These are phyloP conservation scores for Ganoderma meredithae DNA, from an alignment of 1,284 basidiomycete species.

Conservation along the genomic window DNA sequence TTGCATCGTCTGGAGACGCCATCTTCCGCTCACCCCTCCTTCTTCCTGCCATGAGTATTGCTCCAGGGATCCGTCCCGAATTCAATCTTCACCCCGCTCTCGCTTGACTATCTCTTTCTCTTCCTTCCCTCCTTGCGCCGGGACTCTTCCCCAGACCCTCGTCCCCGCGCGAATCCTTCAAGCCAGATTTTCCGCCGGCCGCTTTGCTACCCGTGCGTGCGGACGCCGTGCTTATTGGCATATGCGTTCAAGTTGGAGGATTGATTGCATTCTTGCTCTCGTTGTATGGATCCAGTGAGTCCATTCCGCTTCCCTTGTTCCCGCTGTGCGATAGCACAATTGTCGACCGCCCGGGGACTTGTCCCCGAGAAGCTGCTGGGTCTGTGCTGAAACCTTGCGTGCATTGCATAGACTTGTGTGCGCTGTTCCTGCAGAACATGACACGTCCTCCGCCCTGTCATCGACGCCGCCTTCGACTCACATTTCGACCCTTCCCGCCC, in stretches of 20 bases:
- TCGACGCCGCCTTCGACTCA: background rate
- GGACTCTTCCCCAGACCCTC: conserved; percentile 3
- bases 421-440: conserved; percentile 22
- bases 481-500: background rate
- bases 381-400: background rate
- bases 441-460: conserved; percentile 3
- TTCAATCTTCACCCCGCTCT: background rate
- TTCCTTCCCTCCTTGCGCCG: background rate
- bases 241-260: conserved; percentile 28
- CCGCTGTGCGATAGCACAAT: background rate
- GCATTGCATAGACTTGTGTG: conserved; percentile 18
- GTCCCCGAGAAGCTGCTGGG: background rate
- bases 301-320: background rate
- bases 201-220: conserved; percentile 8
- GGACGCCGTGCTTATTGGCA: conserved; percentile 29
- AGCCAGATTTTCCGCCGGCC: conserved; percentile 5
- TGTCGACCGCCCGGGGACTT: background rate
- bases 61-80: conserved; percentile 20
- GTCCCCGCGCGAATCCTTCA: background rate
- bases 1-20: conserved; percentile 4
- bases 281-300: conserved; percentile 24
- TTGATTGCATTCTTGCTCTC: conserved; percentile 21
- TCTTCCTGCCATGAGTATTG: conserved; percentile 32
- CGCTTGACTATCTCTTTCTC: conserved; percentile 9
- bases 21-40: conserved; percentile 10